Conservation (phyloP, 2,329 filamentous ascomycete species). For the Aspergillus sergii region DNA sequence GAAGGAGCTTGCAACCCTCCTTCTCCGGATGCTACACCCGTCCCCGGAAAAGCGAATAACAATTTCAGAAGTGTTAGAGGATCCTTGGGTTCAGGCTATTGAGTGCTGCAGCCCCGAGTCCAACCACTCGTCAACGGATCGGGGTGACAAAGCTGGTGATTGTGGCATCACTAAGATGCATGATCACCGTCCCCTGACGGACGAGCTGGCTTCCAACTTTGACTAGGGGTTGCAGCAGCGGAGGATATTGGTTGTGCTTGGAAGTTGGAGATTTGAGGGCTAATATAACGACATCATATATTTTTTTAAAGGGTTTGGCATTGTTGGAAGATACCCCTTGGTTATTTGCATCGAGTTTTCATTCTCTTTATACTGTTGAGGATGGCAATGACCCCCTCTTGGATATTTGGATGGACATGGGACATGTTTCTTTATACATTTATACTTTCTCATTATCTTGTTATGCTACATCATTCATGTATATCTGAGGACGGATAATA, state of each 20-base stretch:
- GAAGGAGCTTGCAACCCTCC: slow-evolving; percentile 42
- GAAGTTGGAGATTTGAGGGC: not conserved
- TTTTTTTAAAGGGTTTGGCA: not conserved
- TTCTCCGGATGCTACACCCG: slow-evolving; percentile 83
- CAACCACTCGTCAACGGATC: not conserved
- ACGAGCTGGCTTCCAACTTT: not conserved
- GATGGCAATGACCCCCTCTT: not conserved
- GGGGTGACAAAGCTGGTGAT: not conserved
- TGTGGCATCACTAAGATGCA: not conserved
- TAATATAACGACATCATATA: not conserved
- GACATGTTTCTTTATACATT: not conserved
- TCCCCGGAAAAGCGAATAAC: slow-evolving; percentile 70
- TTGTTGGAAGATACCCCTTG: not conserved
- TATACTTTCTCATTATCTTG: not conserved
- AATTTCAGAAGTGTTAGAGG: slow-evolving; percentile 68
- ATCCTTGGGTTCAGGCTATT: slow-evolving; percentile 72
- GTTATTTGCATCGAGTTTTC: not conserved
- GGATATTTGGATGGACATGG: not conserved
- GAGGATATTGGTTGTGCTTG: not conserved
- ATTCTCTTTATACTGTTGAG: not conserved
- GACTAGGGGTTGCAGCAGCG: not conserved
- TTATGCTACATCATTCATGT: not conserved
- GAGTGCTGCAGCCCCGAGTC: slow-evolving; percentile 74
- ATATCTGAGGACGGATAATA: not conserved
- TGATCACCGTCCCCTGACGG: not conserved